Evolutionary conservation across 2,329 filamentous ascomycete species (phyloP), one percentile per base, ranked within the genome.

Genomic region (Colletotrichum liriopes): DNA sequence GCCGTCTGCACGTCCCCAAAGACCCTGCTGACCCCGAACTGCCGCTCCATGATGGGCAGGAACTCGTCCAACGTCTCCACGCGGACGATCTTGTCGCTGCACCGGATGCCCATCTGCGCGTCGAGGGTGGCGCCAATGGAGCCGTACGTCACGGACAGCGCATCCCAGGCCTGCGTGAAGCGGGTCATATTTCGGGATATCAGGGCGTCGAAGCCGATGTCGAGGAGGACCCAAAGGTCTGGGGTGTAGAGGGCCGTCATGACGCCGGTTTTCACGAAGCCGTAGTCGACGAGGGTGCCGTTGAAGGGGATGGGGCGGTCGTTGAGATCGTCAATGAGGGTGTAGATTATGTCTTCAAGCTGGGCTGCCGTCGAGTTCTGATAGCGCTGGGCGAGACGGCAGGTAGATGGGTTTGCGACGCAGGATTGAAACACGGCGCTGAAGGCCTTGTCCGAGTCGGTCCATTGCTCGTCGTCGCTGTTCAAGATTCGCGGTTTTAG

Each of bases 11-110:
- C n/a, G 14, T 79, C 77, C 1, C 77, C 80, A 9, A 77, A 74
- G n/a, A 78, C 66, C 12, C 76, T 76, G 72, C 80, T 83, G 23
- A 74, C 75, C 1, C 75, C 39, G 56, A 74, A 73, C 37, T 79
- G 74, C 0, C 63, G 62, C 18, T 77, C 65, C 20, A 80, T 52
- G 18, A 76, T 75, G 7, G 78, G 75, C 2, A 75, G 20, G 23
- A 81, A 74, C 3, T 78, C 78, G 12, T 79, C 76, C 8, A 83
- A 75, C 1, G 74, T 76, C 5, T 75, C 68, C 1, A 76, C 62
- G 11, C 79, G 77, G 0, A 74, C 71, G 29, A 74, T 73, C 14
- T 78, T 78, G 60, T 85, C 83, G 51, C 79, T 73, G 73, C 83
- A 84, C 47, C 79, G 77, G 62, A 84, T 83, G 3, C 78, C 77